Base-by-base conservation (phyloP, 805 yeast genomes). In the Wickerhamomyces bovis region DNA sequence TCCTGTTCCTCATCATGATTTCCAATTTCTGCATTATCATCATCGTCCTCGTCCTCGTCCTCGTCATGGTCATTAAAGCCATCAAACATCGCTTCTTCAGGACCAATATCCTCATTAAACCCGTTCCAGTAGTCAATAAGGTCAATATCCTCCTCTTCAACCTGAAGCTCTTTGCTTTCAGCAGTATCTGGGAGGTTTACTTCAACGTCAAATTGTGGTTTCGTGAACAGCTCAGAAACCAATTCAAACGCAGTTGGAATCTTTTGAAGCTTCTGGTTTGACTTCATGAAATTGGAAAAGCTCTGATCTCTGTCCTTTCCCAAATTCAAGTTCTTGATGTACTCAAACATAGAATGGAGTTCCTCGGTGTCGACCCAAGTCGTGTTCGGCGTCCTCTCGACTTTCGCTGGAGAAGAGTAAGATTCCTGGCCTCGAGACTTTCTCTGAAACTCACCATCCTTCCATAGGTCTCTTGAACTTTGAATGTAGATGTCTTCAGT, bases 371-470 rank as follows among this genome's bases (percentile, higher is more conserved):
- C 76, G 16, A 66, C 65, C 83, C 83, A 78, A 3, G 56, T 38
- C 0, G 58, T 56, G 2, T 50, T 41, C 0, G 50, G 48, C 0
- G 23, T 18, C 39, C 80, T 58, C 1, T 54, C 44, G 4, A 68
- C 28, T 51, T 55, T 40, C 23, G 62, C 28, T 20, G 61, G 46
- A 16, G 55, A 51, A 4, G 63, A 47, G 44, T 68, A 70, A 0
- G 56, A 49, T 0, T 56, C 53, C 31, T 76, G 53, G 8, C 71
- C 70, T 41, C 72, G 61, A 3, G 62, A 38, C n/a, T 65, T 63
- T 44, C 87, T 67, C 48, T 81, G 82, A 49, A 57, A 72, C 23
- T 58, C 62, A 9, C 81, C 72, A 54, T 87, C 95, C 26, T 73
- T 72, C 64, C 84, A 73, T 12, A 89, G 68, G 36, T 75, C 77